A percentile compares a stretch with the other conserved stretches of the same genome.
Evolutionary conservation across 331 rosid species (phyloP).

Genomic region (Cydonia oblonga): DNA sequence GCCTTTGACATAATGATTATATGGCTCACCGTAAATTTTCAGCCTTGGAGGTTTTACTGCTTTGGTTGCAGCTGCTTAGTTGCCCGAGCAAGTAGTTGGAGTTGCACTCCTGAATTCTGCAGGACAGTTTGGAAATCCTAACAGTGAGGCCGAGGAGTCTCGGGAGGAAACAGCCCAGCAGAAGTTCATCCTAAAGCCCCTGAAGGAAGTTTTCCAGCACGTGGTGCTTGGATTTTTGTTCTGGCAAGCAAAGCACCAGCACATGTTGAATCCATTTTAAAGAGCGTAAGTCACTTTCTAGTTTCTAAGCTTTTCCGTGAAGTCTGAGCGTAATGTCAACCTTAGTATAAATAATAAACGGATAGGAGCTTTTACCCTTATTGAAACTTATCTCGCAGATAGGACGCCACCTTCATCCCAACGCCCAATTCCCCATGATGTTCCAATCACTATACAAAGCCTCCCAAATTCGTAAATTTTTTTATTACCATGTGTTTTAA

Average conservation of each 20-base stretch:
- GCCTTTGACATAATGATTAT: not conserved
- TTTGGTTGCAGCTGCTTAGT: constrained; percentile 65
- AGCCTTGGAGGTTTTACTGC: constrained; percentile 96
- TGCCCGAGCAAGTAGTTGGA: constrained; percentile 61
- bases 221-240: constrained; percentile 70
- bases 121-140: constrained; percentile 71
- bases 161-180: constrained; percentile 52
- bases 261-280: constrained; percentile 59
- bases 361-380: too few species aligned
- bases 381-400: not conserved
- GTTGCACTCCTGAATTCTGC: constrained; percentile 80
- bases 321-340: not conserved
- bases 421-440: not conserved
- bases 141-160: constrained; percentile 27
- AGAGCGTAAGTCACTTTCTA: constrained; percentile 48
- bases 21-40: constrained; percentile 21
- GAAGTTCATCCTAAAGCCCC: constrained; percentile 54
- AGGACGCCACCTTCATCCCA: not conserved
- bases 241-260: constrained; percentile 96
- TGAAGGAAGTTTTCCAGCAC: constrained; percentile 76
- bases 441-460: not conserved
- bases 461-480: not conserved
- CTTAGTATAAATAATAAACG: too few species aligned
- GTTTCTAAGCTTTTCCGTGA: constrained; percentile 1
- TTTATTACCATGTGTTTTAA: not conserved